phyloP scores from a whole-genome alignment of 177 flowering plant species.

The Telopea speciosissima region DNA sequence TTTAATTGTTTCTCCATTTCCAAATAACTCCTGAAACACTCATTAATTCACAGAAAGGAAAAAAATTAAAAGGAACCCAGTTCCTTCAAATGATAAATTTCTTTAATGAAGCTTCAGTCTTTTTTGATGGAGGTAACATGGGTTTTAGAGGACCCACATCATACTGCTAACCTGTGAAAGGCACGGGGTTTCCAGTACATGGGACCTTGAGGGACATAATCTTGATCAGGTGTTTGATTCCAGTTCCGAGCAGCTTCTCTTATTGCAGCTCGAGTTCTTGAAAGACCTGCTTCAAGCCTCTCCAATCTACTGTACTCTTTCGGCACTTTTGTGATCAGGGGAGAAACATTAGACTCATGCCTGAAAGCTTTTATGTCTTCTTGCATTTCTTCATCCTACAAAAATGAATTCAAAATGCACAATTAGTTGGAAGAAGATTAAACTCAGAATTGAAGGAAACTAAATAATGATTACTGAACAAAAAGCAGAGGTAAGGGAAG shows the following conservation, averaged over 20 bases:
- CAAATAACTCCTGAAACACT: constrained; percentile 22
- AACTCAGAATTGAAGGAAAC: background rate
- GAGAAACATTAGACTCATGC: background rate
- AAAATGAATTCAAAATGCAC: background rate
- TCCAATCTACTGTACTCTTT: constrained; percentile 14
- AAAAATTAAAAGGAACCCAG: no score
- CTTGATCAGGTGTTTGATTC: constrained; percentile 17
- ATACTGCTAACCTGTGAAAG: no score
- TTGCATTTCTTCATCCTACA: constrained; percentile 7
- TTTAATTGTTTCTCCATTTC: constrained; percentile 33
- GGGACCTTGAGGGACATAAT: constrained; percentile 32
- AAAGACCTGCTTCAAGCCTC: constrained; percentile 29
- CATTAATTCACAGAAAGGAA: background rate
- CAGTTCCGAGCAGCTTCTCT: constrained; percentile 16
- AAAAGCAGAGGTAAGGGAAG: background rate
- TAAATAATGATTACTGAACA: background rate
- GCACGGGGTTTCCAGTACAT: constrained; percentile 30
- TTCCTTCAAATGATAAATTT: no score
- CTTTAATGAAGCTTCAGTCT: no score
- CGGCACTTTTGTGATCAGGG: background rate
- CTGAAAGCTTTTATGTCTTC: background rate
- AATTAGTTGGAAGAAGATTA: background rate
- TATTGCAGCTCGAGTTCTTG: constrained; percentile 28
- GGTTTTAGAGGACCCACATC: no score
- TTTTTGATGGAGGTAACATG: no score